Percentiles rank a stretch among this genome's conserved stretches.
These are phyloP conservation scores for Dissophora globulifera DNA, from an alignment of 192 early-diverging fungal genomes.

Conservation along the genomic window DNA sequence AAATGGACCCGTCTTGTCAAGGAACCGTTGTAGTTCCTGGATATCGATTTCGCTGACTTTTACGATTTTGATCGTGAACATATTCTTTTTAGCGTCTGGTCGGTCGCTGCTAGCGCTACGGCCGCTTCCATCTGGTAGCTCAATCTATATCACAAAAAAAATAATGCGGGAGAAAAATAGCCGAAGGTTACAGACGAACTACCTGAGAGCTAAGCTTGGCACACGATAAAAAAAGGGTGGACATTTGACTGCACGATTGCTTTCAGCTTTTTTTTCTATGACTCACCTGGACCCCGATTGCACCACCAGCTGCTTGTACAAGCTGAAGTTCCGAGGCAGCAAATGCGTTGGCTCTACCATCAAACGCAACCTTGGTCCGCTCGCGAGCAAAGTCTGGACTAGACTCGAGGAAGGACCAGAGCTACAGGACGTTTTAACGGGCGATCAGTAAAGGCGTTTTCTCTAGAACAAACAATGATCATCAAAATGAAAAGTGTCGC, in stretches of 20 bases:
- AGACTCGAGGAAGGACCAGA: slow-evolving; percentile 63
- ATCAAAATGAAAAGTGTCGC: too few relatives aligned
- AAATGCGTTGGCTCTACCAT: slow-evolving; percentile 82
- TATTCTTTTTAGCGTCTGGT: slow-evolving; percentile 2
- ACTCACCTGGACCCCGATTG: slow-evolving; percentile 63
- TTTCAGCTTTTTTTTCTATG: too few relatives aligned
- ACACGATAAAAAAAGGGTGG: too few relatives aligned
- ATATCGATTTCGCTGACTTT: slow-evolving; percentile 13
- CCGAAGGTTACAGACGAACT: too few relatives aligned
- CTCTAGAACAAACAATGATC: too few relatives aligned
- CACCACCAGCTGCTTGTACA: slow-evolving; percentile 51
- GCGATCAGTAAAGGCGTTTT: too few relatives aligned
- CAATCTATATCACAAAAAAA: slow-evolving; percentile 5
- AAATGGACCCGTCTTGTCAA: slow-evolving; percentile 3
- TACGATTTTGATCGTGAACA: slow-evolving; percentile 30
- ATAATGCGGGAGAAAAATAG: too few relatives aligned
- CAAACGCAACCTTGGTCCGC: slow-evolving; percentile 73
- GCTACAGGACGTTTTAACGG: too few relatives aligned
- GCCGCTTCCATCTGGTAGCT: slow-evolving; percentile 11
- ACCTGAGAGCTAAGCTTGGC: too few relatives aligned
- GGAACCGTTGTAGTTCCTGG: slow-evolving; percentile 9
- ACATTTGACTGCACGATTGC: too few relatives aligned
- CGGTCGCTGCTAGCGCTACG: neutral
- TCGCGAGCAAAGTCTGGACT: slow-evolving; percentile 60
- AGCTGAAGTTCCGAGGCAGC: slow-evolving; percentile 54